Evolutionary conservation across 2,329 filamentous ascomycete genomes (phyloP).

Genomic region (Phaeosphaeriaceae sp.): DNA sequence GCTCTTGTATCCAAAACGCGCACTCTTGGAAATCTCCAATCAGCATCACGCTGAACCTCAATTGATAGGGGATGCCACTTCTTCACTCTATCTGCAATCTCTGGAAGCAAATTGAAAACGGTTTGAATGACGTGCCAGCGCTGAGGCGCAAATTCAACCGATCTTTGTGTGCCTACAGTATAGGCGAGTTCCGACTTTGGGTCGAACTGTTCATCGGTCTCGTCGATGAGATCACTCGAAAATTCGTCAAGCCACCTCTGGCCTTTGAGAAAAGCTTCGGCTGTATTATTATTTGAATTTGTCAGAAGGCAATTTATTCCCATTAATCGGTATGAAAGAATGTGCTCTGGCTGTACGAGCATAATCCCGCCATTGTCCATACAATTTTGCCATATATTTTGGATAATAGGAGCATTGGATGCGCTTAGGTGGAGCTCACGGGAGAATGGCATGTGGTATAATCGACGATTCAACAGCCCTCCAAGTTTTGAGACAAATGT

Average conservation of each 20-base stretch:
- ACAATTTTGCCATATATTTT: constrained; percentile 54
- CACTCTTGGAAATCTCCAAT: constrained; percentile 55
- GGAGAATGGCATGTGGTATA: constrained; percentile 67
- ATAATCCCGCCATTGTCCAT: constrained; percentile 61
- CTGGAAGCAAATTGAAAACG: constrained; percentile 56
- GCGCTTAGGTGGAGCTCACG: constrained; percentile 51
- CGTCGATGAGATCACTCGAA: constrained; percentile 66
- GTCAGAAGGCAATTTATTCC: constrained; percentile 59
- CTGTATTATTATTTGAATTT: constrained; percentile 16
- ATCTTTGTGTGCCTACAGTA: constrained; percentile 61
- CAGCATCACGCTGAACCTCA: constrained; percentile 47
- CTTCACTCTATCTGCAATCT: constrained; percentile 40
- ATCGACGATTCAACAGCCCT: constrained; percentile 60
- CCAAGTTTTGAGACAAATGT: constrained; percentile 63
- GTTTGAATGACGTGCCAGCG: constrained; percentile 65
- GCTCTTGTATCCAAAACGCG: constrained; percentile 56
- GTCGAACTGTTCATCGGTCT: constrained; percentile 69
- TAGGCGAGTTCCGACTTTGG: constrained; percentile 68
- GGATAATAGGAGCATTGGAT: constrained; percentile 46
- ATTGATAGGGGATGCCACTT: constrained; percentile 47
- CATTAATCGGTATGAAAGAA: constrained; percentile 68
- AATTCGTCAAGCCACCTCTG: constrained; percentile 54
- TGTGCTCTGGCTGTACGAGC: constrained; percentile 67
- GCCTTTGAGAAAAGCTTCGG: constrained; percentile 48
- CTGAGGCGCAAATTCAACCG: constrained; percentile 60